Evolutionary conservation across 2,329 filamentous ascomycete species (phyloP), one percentile per base, ranked within the genome.

Genomic region (Saccharata proteae): DNA sequence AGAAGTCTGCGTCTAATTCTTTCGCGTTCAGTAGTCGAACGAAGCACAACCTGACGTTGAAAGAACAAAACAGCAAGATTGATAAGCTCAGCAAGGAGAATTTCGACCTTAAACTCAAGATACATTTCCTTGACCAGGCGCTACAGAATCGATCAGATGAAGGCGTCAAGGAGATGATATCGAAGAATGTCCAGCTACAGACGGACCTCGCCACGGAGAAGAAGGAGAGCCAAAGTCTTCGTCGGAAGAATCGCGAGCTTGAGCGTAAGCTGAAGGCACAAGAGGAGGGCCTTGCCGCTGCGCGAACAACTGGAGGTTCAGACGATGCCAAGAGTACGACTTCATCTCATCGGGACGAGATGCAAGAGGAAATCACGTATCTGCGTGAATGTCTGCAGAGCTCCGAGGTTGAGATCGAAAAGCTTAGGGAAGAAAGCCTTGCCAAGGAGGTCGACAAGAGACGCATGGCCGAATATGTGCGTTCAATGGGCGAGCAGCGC

Each of bases 41-140:
- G 39, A 60, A 56, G 43, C 54, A 49, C 45, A 62, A 56, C 38
- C 48, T 98, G 57, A 96, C 90, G 0, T 63, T 98, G 23, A 96
- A 94, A 54, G 90, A 98, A 57, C 90, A 98, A 57, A 93, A 88
- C 51, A 93, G 80, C 57, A 96, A 88, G 10, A 94, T 98, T 41
- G 90, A 98, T 55, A 77, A 86, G 37, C 68, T 96, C 2, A 92
- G 84, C 38, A 98, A 98, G 58, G 90, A 98, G 55, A 98, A 98
- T 42, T 98, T 96, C 51, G 84, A 84, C 15, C 67, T 98, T 32
- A 96, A 96, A 57, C 70, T 96, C 44, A 94, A 93, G 57, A 93
- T 96, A 41, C 92, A 94, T 67, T 98, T 94, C 49, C 69, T 98
- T 29, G 92, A 88, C 47, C 83, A 96, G 54, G 80, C 88, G 2